A percentile compares a stretch with the other conserved stretches of the same genome.
These are phyloP conservation scores for Coniochaeta sp. DNA, from an alignment of 2,329 filamentous ascomycete genomes.

Conservation along the genomic window DNA sequence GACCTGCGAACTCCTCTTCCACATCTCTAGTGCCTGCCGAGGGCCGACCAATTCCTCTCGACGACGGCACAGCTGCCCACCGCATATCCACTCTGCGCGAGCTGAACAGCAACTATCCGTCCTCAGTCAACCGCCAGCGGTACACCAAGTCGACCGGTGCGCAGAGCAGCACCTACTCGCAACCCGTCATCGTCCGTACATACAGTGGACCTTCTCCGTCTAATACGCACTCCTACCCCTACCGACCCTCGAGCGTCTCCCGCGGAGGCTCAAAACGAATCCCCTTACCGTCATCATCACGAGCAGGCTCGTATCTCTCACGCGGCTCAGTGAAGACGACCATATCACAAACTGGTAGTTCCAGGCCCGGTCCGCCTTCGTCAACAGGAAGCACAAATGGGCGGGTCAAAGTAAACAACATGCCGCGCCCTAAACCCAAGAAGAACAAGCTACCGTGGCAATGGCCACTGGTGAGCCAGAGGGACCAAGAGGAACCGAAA, in stretches of 20 bases:
- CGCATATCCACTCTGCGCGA: conserved; percentile 54
- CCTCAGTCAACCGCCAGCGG: conserved; percentile 35
- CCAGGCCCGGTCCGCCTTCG: background rate
- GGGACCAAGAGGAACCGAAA: conserved; percentile 26
- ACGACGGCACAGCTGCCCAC: conserved; percentile 46
- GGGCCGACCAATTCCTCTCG: conserved; percentile 47
- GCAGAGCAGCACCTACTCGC: conserved; percentile 51
- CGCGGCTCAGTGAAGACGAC: conserved; percentile 15
- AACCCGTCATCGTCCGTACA: conserved; percentile 59
- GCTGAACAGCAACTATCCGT: conserved; percentile 50
- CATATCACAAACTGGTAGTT: conserved; percentile 5
- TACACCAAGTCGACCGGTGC: conserved; percentile 50
- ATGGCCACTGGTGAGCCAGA: conserved; percentile 13
- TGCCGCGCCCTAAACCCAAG: conserved; percentile 34
- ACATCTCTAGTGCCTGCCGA: conserved; percentile 46
- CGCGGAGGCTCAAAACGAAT: conserved; percentile 22
- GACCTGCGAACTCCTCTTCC: conserved; percentile 36
- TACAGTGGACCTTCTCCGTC: conserved; percentile 43
- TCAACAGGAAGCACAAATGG: conserved; percentile 2
- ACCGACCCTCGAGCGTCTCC: conserved; percentile 16
- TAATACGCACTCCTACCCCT: conserved; percentile 11
- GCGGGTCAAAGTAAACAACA: conserved; percentile 21
- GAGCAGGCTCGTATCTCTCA: conserved; percentile 14
- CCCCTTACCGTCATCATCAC: conserved; percentile 16
- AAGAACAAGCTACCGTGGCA: conserved; percentile 25